Percentiles rank a stretch among this genome's conserved stretches.
These are phyloP conservation scores for Corinectria fuckeliana DNA, from an alignment of 2,329 filamentous ascomycete species.

Conservation along the genomic window DNA sequence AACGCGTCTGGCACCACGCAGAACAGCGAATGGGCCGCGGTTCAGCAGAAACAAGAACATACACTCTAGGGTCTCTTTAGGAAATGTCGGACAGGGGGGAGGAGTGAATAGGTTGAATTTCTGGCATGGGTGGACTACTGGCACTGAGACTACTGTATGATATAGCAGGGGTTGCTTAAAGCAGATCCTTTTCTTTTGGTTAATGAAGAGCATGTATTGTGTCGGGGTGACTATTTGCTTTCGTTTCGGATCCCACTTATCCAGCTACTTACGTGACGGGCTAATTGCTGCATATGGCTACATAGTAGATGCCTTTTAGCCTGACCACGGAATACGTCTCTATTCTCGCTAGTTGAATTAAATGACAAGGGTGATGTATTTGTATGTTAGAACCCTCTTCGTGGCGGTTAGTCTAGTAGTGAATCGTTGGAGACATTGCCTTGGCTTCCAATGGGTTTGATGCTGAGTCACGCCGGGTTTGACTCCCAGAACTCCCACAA, in stretches of 20 bases:
- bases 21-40: constrained; percentile 13
- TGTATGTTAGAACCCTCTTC: too few relatives aligned
- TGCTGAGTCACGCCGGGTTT: constrained; percentile 37
- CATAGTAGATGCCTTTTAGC: background rate
- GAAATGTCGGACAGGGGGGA: constrained; percentile 5
- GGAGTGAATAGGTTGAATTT: constrained; percentile 26
- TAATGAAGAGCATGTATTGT: constrained; percentile 10
- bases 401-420: too few relatives aligned
- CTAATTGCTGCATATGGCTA: background rate
- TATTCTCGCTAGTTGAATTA: too few relatives aligned
- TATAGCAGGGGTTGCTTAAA: constrained; percentile 26
- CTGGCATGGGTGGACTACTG: constrained; percentile 31
- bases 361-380: too few relatives aligned
- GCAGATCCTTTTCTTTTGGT: constrained; percentile 23
- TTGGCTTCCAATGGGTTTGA: background rate
- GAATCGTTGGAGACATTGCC: background rate
- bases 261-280: background rate
- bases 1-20: constrained; percentile 25
- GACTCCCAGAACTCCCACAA: background rate
- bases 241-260: too few relatives aligned
- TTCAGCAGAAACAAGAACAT: constrained; percentile 3
- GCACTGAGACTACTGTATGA: constrained; percentile 37
- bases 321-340: too few relatives aligned
- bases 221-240: background rate
- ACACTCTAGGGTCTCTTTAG: constrained; percentile 14